Evolutionary conservation across 2,329 filamentous ascomycete species (phyloP), one percentile per base, ranked within the genome.

Genomic region (Phaeosphaeriaceae sp.): DNA sequence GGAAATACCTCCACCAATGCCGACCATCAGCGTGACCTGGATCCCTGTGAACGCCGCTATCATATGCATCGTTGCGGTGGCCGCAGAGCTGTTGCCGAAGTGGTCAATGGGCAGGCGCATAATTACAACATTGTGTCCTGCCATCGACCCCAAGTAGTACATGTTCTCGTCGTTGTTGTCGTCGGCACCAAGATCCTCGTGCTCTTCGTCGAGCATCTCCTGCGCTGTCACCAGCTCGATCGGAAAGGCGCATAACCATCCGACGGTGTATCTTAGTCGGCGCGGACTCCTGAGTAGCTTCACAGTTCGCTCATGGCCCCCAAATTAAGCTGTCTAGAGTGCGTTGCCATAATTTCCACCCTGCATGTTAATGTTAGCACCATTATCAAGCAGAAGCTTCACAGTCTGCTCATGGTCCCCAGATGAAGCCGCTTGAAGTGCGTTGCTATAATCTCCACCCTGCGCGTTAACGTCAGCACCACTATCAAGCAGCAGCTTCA

Each of bases 191-290:
- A 63, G 2, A 46, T 56, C 18, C 9, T 63, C 57, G 69, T 64
- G 38, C 26, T 42, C 38, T 17, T 55, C 52, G 34, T 55, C 45
- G n/a, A n/a, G n/a, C n/a, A n/a, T n/a, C n/a, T n/a, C n/a, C n/a
- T n/a, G n/a, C n/a, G n/a, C n/a, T n/a, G 35, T 47, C 36, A 68
- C 60, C 38, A 67, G 61, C 50, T 75, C 71, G 34, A 64, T 41
- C 2, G 60, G 61, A 9, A 75, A 54, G 1, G 69, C 70, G 49
- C 68, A 67, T 4, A 74, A 48, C 70, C 68, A 74, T 39, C 62
- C 68, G 6, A 74, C 56, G 1, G 60, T 66, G 42, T 72, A 74
- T 2, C n/a, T n/a, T n/a, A n/a, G n/a, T n/a, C n/a, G n/a, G n/a
- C n/a, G n/a, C n/a, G n/a, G n/a, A n/a, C n/a, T n/a, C n/a, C n/a